A percentile compares a stretch with the other conserved stretches of the same genome.
Evolutionary conservation across 306 rosid genomes (phyloP).

Genomic region (Prunus mongolica): DNA sequence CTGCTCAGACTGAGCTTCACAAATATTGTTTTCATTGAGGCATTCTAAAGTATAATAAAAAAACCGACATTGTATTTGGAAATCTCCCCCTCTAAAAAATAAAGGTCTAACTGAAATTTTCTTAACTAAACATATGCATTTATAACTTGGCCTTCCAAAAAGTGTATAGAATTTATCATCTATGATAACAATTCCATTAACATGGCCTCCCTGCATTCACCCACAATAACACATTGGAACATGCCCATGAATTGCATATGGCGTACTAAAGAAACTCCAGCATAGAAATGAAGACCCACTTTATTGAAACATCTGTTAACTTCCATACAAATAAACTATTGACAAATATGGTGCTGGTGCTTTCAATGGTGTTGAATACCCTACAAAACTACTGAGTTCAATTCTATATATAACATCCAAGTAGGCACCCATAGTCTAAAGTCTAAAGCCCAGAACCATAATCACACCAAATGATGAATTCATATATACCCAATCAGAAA

Average conservation of each 20-base stretch:
- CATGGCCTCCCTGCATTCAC: not conserved
- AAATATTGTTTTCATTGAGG: not conserved
- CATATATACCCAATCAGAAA: not conserved
- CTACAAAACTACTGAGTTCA: not conserved
- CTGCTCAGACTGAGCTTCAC: conserved; percentile 12
- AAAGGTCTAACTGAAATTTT: not conserved
- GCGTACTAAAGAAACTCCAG: no score
- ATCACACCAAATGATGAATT: not conserved
- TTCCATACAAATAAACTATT: not conserved
- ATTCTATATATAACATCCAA: not conserved
- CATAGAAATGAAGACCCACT: not conserved
- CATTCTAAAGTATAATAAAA: not conserved
- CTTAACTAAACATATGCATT: not conserved
- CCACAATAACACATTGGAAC: not conserved
- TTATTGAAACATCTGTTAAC: not conserved
- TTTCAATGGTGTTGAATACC: not conserved
- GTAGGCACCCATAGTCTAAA: not conserved
- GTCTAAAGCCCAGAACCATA: not conserved
- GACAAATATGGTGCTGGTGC: not conserved
- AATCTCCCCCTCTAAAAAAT: not conserved
- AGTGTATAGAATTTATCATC: no score
- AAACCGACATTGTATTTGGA: not conserved
- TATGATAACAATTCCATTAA: not conserved
- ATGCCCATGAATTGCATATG: not conserved
- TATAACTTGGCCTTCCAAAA: no score